Evolutionary conservation across 2,329 filamentous ascomycete genomes (phyloP).

Genomic region (Cryphonectria parasitica): DNA sequence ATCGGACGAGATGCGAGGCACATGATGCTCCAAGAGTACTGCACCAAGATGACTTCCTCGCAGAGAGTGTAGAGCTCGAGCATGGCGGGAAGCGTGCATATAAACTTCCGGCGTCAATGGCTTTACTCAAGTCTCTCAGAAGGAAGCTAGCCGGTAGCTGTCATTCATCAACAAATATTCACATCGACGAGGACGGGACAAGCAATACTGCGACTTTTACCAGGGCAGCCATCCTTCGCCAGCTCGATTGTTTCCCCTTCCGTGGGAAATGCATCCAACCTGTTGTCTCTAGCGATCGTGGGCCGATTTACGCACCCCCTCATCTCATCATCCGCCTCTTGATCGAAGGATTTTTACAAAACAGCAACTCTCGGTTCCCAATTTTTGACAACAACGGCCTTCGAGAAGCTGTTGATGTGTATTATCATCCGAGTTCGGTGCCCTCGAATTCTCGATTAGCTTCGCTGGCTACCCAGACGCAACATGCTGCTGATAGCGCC

Average conservation of each 20-base stretch:
- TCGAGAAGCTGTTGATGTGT: neutral
- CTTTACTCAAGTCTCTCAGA: neutral
- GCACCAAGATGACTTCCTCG: neutral
- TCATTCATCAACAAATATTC: neutral
- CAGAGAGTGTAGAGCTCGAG: constrained; percentile 4
- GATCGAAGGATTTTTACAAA: neutral
- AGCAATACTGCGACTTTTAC: neutral
- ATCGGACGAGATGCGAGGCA: neutral
- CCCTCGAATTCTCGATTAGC: neutral
- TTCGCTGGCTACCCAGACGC: no score
- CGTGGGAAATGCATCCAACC: neutral
- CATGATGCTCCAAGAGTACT: neutral
- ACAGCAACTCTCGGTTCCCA: neutral
- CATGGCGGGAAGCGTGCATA: neutral
- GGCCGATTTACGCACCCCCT: neutral
- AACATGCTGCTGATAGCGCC: neutral
- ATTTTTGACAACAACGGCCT: neutral
- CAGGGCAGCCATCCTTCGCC: neutral
- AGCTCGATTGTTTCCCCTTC: neutral
- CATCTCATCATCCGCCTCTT: neutral
- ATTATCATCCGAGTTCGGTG: neutral
- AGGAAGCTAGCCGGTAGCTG: neutral
- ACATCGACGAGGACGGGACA: neutral
- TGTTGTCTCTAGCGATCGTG: neutral
- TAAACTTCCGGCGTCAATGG: neutral